Base-by-base conservation (phyloP, 31 red algal genomes). In the Porphyra umbilicalis region DNA sequence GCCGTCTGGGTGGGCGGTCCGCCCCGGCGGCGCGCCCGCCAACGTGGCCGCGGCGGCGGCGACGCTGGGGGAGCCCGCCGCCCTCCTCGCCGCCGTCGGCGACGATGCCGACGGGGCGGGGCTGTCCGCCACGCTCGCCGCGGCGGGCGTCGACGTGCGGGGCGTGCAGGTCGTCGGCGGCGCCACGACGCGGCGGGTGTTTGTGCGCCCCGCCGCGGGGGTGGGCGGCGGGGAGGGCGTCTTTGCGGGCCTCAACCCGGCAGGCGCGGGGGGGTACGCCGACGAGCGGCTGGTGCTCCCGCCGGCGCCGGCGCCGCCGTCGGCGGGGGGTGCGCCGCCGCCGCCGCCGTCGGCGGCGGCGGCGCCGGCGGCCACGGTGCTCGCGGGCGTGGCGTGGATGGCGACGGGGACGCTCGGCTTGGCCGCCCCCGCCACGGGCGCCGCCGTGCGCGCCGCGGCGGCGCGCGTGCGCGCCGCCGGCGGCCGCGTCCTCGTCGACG, bases 21-120 rank as follows among this genome's bases (percentile, higher is more conserved):
- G 75, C 30, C 57, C 85, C n/a, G 90, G 90, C 11, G 90, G 90
- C 18, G 85, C 71, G 0, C 85, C 90, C n/a, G 81, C 84, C 39
- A 92, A 92, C 44, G 75, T 92, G 6, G 81, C 90, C n/a, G 81
- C 39, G 7, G 85, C 85, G 8, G 85, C 87, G 13, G 85, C 90
- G 29, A 36, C 39, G 18, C 85, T 92, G 4, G 83, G 78, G 32
- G 87, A 81, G 8, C 35, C 79, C 35, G 81, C 80, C 42, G 85
- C 85, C 42, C 81, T 84, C 38, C 79, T 92, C 18, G 79, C 81
- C 33, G 79, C 68, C 30, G 82, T 92, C 7, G 90, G 90, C 20
- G 85, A 84, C 38, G 90, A 92, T 38, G 77, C 80, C 16, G 81
- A 29, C 33, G 90, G 90, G 6, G 33, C 75, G 13, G 5, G 9